Conservation (phyloP, 805 yeast genomes). For the Cyberlindnera nakhonratchasimensis region DNA sequence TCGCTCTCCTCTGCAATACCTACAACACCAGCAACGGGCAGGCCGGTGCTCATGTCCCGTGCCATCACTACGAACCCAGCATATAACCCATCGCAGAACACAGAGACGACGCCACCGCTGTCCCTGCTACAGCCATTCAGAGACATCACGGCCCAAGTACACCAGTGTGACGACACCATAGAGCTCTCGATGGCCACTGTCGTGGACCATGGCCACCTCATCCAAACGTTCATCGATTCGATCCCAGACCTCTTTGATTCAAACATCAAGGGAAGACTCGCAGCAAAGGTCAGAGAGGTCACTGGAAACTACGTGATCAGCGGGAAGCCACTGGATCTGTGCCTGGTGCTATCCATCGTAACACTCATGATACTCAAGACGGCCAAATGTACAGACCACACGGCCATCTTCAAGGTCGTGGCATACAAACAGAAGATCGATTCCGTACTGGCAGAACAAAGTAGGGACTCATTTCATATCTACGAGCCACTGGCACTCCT, state of each 20-base stretch:
- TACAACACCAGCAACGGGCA: background rate
- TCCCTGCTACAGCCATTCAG: constrained; percentile 2
- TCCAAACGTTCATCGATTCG: constrained; percentile 5
- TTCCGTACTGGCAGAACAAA: constrained; percentile 1
- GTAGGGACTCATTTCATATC: background rate
- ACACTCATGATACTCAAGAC: constrained; percentile 5
- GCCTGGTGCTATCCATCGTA: constrained; percentile 8
- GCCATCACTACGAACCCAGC: background rate
- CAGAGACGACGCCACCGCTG: background rate
- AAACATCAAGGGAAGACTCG: constrained; percentile 5
- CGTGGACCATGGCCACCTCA: constrained; percentile 11
- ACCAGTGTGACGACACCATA: constrained; percentile 1
- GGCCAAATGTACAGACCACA: background rate
- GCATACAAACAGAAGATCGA: constrained; percentile 8
- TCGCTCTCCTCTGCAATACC: background rate
- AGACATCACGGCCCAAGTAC: constrained; percentile 3
- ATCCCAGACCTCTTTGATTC: constrained; percentile 11
- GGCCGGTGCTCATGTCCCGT: background rate
- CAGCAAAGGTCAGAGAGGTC: constrained; percentile 7
- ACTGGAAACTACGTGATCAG: constrained; percentile 10
- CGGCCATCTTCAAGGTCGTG: constrained; percentile 5
- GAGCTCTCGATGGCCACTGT: constrained; percentile 4
- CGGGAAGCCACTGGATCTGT: constrained; percentile 8
- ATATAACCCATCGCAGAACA: background rate
- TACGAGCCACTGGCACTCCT: constrained; percentile 9